These are phyloP conservation scores for Xylariomycetidae sp. DNA, from an alignment of 2,329 filamentous ascomycete genomes.

Conservation along the genomic window DNA sequence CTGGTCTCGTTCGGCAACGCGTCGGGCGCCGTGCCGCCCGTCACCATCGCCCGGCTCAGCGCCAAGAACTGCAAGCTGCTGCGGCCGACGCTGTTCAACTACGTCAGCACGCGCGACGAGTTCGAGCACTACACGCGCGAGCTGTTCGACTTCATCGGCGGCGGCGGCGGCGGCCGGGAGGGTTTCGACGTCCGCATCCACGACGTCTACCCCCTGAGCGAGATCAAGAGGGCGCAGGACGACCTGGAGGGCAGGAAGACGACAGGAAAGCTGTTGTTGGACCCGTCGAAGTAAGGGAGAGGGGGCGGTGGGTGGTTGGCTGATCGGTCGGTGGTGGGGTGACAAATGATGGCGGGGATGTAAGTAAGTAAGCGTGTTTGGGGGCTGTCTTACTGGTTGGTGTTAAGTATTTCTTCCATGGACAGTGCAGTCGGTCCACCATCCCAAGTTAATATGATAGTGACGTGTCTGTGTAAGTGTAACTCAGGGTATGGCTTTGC, in stretches of 20 bases:
- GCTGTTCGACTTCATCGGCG: constrained; percentile 67
- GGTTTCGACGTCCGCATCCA: constrained; percentile 71
- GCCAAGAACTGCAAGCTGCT: constrained; percentile 74
- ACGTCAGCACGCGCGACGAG: constrained; percentile 66
- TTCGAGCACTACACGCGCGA: constrained; percentile 65
- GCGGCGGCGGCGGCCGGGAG: constrained; percentile 60
- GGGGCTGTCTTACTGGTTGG: too few relatives aligned
- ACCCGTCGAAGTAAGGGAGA: constrained; percentile 25
- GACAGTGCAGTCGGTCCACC: too few relatives aligned
- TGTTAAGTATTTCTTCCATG: too few relatives aligned
- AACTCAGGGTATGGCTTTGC: too few relatives aligned
- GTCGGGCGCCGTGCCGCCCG: constrained; percentile 68
- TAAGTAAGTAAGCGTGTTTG: too few relatives aligned
- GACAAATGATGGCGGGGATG: too few relatives aligned
- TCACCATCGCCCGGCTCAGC: constrained; percentile 51
- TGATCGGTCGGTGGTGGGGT: too few relatives aligned
- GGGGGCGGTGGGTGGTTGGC: too few relatives aligned
- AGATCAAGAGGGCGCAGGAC: constrained; percentile 66
- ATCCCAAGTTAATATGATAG: too few relatives aligned
- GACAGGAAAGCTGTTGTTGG: constrained; percentile 74
- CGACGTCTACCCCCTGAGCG: constrained; percentile 69
- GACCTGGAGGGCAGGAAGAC: constrained; percentile 81
- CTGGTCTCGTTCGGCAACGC: constrained; percentile 80
- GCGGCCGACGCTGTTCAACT: constrained; percentile 69
- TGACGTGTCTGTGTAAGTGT: too few relatives aligned